A percentile compares a stretch with the other conserved stretches of the same genome.
phyloP scores from a whole-genome alignment of 2,329 filamentous ascomycete genomes.

The Bipolaris cookei region DNA sequence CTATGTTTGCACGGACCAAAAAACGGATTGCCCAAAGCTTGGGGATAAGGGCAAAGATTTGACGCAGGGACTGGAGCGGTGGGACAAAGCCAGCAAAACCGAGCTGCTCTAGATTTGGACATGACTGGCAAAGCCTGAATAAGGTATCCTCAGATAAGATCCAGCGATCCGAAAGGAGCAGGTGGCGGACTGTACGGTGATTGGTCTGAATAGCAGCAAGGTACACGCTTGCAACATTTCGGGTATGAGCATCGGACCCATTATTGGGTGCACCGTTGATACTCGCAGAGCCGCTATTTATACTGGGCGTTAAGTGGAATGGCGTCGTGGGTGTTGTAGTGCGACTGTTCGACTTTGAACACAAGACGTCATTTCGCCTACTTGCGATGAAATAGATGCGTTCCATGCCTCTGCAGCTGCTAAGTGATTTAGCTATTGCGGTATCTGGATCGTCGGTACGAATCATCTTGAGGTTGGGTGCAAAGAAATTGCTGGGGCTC shows the following conservation, averaged over 20 bases:
- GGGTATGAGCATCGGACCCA: slow-evolving; percentile 33
- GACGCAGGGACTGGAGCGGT: slow-evolving; percentile 48
- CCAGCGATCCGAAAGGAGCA: slow-evolving; percentile 65
- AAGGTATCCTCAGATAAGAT: slow-evolving; percentile 57
- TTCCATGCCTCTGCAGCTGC: slow-evolving; percentile 54
- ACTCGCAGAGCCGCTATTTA: slow-evolving; percentile 26
- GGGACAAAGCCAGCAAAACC: slow-evolving; percentile 63
- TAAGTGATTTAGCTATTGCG: slow-evolving; percentile 53
- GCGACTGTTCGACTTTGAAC: slow-evolving; percentile 34
- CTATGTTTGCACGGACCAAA: slow-evolving; percentile 39
- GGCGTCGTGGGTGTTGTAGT: slow-evolving; percentile 41
- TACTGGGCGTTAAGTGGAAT: slow-evolving; percentile 29
- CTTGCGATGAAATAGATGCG: slow-evolving; percentile 60
- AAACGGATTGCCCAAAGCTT: slow-evolving; percentile 53
- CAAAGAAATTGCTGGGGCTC: slow-evolving; percentile 27
- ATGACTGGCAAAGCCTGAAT: slow-evolving; percentile 59
- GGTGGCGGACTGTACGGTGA: slow-evolving; percentile 60
- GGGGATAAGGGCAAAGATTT: slow-evolving; percentile 47
- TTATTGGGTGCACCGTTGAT: slow-evolving; percentile 31
- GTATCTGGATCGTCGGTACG: slow-evolving; percentile 58
- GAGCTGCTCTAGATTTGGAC: slow-evolving; percentile 65
- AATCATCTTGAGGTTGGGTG: slow-evolving; percentile 55
- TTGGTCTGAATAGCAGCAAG: slow-evolving; percentile 59
- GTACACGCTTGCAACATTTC: slow-evolving; percentile 54
- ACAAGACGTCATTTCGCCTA: slow-evolving; percentile 29